Conservation (phyloP, 2,329 filamentous ascomycete species). For the Raffaelea arxii region DNA sequence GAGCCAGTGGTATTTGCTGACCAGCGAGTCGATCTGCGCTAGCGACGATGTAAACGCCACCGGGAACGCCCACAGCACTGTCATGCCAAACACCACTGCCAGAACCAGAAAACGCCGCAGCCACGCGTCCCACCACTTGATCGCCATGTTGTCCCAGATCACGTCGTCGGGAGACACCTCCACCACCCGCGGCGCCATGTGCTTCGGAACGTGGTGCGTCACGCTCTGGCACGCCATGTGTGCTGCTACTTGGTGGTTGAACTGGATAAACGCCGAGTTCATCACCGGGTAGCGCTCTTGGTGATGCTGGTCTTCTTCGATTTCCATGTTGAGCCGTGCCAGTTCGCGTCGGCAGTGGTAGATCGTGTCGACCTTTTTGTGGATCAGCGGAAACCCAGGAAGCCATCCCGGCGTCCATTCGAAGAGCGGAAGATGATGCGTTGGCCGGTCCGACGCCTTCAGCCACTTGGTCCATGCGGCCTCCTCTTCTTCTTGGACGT, state of each 20-base stretch:
- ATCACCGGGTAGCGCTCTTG: constrained; percentile 81
- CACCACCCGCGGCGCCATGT: constrained; percentile 88
- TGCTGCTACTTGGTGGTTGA: constrained; percentile 93
- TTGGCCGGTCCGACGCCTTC: constrained; percentile 72
- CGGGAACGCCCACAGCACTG: constrained; percentile 82
- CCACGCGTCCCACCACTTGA: constrained; percentile 89
- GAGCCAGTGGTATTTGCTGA: constrained; percentile 57
- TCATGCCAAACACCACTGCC: constrained; percentile 58
- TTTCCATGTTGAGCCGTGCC: constrained; percentile 80
- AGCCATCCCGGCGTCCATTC: constrained; percentile 55
- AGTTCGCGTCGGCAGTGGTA: constrained; percentile 82
- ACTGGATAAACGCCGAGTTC: constrained; percentile 97
- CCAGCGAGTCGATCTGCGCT: constrained; percentile 65
- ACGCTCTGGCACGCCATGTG: constrained; percentile 96
- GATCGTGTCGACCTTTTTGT: constrained; percentile 90
- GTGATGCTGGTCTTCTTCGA: constrained; percentile 79
- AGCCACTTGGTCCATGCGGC: constrained; percentile 78
- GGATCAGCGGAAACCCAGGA: constrained; percentile 66
- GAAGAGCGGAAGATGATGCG: constrained; percentile 61
- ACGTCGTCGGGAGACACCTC: constrained; percentile 91
- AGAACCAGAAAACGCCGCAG: constrained; percentile 59
- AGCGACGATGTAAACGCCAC: constrained; percentile 80
- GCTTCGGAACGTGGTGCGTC: constrained; percentile 81
- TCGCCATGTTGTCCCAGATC: constrained; percentile 94
- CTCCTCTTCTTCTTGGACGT: constrained; percentile 51